Evolutionary conservation across 345 rosid genomes (phyloP).

Genomic region (Melaleuca quinquenervia): DNA sequence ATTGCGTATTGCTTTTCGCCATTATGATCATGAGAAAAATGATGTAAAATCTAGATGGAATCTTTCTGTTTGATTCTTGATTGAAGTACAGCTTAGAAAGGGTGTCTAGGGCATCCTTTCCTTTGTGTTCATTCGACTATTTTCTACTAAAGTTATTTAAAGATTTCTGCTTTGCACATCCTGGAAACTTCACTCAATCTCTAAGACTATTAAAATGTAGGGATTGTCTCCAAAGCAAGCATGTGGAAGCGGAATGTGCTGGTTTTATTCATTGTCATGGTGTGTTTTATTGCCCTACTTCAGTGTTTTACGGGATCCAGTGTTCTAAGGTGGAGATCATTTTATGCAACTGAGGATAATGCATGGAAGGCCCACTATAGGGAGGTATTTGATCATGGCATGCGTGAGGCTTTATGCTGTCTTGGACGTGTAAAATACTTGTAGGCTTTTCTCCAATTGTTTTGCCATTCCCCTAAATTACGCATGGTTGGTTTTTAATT

Average conservation of each 20-base stretch:
- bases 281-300: conserved; percentile 40
- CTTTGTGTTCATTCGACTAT: background rate
- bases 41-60: background rate
- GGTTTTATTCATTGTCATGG: conserved; percentile 31
- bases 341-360: conserved; percentile 74
- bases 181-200: background rate
- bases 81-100: background rate
- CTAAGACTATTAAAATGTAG: conserved; percentile 11
- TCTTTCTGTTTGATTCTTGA: background rate
- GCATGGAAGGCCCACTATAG: conserved; percentile 92
- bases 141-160: background rate
- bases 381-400: conserved; percentile 87
- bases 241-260: conserved; percentile 43
- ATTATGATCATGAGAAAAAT: background rate
- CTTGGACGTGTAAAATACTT: conserved; percentile 70
- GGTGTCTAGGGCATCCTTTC: background rate
- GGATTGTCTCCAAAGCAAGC: conserved; percentile 23
- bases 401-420: conserved; percentile 93
- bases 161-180: background rate
- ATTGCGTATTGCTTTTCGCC: background rate
- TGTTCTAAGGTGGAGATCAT: conserved; percentile 77
- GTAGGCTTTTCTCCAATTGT: conserved; percentile 22
- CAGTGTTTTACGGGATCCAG: conserved; percentile 77
- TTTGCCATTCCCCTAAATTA: background rate
- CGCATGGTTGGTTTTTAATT: background rate